These are phyloP conservation scores for Candida michaelii DNA, from an alignment of 805 yeast genomes.

Conservation along the genomic window DNA sequence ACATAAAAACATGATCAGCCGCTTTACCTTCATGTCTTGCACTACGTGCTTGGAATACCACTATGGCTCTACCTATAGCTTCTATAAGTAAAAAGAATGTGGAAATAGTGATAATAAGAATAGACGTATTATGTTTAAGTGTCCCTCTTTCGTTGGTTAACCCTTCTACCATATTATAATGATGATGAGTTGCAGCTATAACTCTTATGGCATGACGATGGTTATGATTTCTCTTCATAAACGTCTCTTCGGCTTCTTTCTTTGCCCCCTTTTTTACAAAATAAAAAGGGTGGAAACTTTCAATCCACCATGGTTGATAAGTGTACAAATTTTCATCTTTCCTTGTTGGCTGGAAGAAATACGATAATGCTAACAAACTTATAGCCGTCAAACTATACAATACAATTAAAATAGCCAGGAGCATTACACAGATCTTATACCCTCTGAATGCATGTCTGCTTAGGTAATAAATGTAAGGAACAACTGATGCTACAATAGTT, in stretches of 20 bases:
- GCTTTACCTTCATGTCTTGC: slow-evolving; percentile 21
- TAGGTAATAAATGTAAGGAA: slow-evolving; percentile 59
- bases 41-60: slow-evolving; percentile 34
- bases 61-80: slow-evolving; percentile 50
- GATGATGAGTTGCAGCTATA: slow-evolving; percentile 56
- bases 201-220: slow-evolving; percentile 54
- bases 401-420: slow-evolving; percentile 32
- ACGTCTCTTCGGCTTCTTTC: slow-evolving; percentile 44
- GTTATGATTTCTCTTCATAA: slow-evolving; percentile 47
- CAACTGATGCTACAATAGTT: slow-evolving; percentile 62
- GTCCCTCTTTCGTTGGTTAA: slow-evolving; percentile 39
- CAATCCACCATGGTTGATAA: slow-evolving; percentile 80
- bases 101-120: slow-evolving; percentile 44
- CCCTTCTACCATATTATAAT: slow-evolving; percentile 29
- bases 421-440: slow-evolving; percentile 56
- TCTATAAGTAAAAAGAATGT: slow-evolving; percentile 51
- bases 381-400: slow-evolving; percentile 55
- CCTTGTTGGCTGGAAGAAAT: slow-evolving; percentile 52
- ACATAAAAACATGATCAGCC: slow-evolving; percentile 56
- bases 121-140: slow-evolving; percentile 52
- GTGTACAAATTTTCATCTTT: slow-evolving; percentile 51
- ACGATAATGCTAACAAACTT: slow-evolving; percentile 50
- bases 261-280: slow-evolving; percentile 55
- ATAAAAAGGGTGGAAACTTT: slow-evolving; percentile 58
- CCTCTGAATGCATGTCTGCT: slow-evolving; percentile 42